Conservation (phyloP, 768 basidiomycete genomes). For the Leccinum pellstonianum region DNA sequence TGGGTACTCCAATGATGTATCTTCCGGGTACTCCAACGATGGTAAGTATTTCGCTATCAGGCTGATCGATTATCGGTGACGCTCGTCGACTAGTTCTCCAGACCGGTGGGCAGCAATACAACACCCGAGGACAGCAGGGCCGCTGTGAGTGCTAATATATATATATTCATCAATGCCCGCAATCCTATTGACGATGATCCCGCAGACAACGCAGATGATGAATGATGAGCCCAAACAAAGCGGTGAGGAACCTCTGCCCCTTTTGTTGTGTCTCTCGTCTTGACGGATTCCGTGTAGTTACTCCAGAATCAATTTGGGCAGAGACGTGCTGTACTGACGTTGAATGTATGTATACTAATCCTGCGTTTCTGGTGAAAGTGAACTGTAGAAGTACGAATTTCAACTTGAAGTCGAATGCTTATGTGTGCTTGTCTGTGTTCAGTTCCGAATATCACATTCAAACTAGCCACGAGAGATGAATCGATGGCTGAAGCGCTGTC, state of each 20-base stretch:
- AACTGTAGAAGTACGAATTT: neutral
- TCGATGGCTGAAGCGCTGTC: neutral
- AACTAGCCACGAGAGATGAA: neutral
- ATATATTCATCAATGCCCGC: conserved; percentile 5
- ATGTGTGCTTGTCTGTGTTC: neutral
- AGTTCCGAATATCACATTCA: neutral
- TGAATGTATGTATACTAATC: neutral
- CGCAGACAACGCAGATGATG: conserved; percentile 60
- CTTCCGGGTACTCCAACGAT: no score
- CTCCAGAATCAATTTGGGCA: neutral
- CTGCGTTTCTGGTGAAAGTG: neutral
- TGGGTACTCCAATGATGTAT: no score
- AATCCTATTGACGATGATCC: conserved; percentile 1
- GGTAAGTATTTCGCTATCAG: neutral
- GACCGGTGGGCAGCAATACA: conserved; percentile 52
- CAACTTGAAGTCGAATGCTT: neutral
- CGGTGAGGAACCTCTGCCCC: conserved; percentile 40
- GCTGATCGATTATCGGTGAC: conserved; percentile 14
- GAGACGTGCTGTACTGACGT: neutral
- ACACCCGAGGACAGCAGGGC: conserved; percentile 17
- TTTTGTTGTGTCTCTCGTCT: neutral
- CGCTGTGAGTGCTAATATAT: conserved; percentile 21
- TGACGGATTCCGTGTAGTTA: neutral
- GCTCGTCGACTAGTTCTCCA: conserved; percentile 38
- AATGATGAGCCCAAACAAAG: conserved; percentile 44